Percentiles rank a stretch among this genome's conserved stretches.
These are phyloP conservation scores for Tetrastigma voinierianum DNA, from an alignment of 164 flowering plant genomes.

Conservation along the genomic window DNA sequence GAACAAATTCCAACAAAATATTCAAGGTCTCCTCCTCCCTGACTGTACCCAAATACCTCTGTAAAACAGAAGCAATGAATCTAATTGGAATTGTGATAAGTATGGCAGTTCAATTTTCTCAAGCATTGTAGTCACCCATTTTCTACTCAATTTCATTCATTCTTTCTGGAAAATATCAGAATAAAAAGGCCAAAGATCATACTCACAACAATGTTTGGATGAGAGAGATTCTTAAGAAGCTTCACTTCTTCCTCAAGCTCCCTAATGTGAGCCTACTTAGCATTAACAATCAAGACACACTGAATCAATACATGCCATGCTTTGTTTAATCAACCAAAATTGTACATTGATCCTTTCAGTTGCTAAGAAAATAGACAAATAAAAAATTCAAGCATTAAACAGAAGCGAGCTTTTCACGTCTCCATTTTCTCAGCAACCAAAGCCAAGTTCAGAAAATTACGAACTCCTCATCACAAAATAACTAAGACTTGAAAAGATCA, in stretches of 20 bases:
- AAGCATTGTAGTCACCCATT: no score
- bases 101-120: background rate
- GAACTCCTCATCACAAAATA: no score
- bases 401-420: no score
- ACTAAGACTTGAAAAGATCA: no score
- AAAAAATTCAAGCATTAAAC: background rate
- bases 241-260: constrained; percentile 98
- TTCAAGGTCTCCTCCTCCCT: constrained; percentile 87
- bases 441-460: no score
- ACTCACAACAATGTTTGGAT: constrained; percentile 94
- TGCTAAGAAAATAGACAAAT: background rate
- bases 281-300: constrained; percentile 6
- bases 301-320: background rate
- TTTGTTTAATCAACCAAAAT: no score
- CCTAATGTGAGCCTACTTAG: constrained; percentile 66
- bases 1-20: constrained; percentile 91
- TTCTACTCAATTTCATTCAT: background rate
- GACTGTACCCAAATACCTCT: constrained; percentile 96
- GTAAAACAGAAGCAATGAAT: constrained; percentile 16
- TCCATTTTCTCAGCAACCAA: no score
- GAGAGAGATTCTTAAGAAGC: constrained; percentile 84
- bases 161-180: background rate
- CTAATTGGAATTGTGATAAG: constrained; percentile 6
- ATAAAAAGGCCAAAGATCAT: constrained; percentile 1
- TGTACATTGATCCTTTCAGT: no score